These are phyloP conservation scores for Bruguiera hainesii DNA, from an alignment of 441 rosid genomes.

Conservation along the genomic window DNA sequence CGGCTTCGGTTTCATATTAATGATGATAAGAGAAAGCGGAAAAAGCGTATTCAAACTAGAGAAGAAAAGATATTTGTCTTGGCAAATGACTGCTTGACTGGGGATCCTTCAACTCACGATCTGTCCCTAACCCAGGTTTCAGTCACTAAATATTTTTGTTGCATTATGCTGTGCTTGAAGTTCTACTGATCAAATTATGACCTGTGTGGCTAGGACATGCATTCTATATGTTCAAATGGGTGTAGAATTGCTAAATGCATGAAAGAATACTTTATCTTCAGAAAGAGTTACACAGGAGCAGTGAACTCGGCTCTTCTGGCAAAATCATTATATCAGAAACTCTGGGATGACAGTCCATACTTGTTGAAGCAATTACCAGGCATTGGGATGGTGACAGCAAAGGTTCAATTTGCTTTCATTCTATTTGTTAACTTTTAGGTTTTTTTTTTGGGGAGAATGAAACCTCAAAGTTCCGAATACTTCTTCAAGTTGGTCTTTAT, in stretches of 20 bases:
- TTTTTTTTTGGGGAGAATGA: not conserved
- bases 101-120: conserved; percentile 89
- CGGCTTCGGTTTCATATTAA: conserved; percentile 84
- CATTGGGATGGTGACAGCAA: conserved; percentile 99
- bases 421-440: not conserved
- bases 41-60: conserved; percentile 86
- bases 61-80: conserved; percentile 93
- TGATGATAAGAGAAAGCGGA: conserved; percentile 81
- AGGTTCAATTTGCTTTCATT: conserved; percentile 45
- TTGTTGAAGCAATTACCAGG: conserved; percentile 93
- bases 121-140: conserved; percentile 87
- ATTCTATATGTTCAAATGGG: conserved; percentile 79
- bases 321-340: conserved; percentile 88
- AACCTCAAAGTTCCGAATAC: not conserved
- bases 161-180: conserved; percentile 18
- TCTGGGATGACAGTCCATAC: conserved; percentile 96
- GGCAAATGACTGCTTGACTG: conserved; percentile 92
- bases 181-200: conserved; percentile 21
- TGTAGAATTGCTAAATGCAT: conserved; percentile 89
- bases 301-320: conserved; percentile 68
- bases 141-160: conserved; percentile 7
- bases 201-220: conserved; percentile 62
- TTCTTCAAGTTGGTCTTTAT: not conserved
- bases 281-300: conserved; percentile 78
- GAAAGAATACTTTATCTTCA: conserved; percentile 86